These are phyloP conservation scores for Macaranga tanarius DNA, from an alignment of 441 rosid genomes.

Conservation along the genomic window DNA sequence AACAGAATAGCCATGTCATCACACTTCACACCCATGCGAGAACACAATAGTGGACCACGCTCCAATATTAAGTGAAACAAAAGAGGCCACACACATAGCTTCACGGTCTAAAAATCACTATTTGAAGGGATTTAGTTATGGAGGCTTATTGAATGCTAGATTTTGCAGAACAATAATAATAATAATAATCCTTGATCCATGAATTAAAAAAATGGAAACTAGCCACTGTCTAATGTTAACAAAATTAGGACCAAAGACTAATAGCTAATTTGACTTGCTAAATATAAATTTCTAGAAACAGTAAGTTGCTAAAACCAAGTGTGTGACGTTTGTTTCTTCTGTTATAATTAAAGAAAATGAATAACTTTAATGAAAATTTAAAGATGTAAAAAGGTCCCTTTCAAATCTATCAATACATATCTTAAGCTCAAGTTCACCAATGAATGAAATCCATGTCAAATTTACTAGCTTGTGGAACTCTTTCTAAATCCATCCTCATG, in stretches of 20 bases:
- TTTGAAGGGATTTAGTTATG: neutral
- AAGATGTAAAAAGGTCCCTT: neutral
- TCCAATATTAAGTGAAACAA: neutral
- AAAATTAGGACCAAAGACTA: neutral
- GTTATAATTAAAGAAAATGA: neutral
- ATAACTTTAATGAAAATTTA: neutral
- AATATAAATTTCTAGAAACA: neutral
- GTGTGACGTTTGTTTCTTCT: neutral
- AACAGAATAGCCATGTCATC: neutral
- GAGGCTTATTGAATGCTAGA: too few species aligned
- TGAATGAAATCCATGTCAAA: conserved; percentile 9
- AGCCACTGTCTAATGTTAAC: neutral
- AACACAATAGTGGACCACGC: conserved; percentile 1
- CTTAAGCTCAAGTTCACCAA: conserved; percentile 2
- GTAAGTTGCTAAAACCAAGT: neutral
- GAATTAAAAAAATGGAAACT: neutral
- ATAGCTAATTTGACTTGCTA: neutral
- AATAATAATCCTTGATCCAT: neutral
- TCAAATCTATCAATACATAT: conserved; percentile 13
- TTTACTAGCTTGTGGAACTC: neutral
- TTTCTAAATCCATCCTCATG: neutral
- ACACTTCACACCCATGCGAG: conserved; percentile 1
- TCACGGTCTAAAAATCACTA: neutral
- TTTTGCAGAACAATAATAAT: neutral
- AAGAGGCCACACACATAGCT: neutral